These are phyloP conservation scores for Bondarzewia mesenterica DNA, from an alignment of 1,284 basidiomycete species.

Conservation along the genomic window DNA sequence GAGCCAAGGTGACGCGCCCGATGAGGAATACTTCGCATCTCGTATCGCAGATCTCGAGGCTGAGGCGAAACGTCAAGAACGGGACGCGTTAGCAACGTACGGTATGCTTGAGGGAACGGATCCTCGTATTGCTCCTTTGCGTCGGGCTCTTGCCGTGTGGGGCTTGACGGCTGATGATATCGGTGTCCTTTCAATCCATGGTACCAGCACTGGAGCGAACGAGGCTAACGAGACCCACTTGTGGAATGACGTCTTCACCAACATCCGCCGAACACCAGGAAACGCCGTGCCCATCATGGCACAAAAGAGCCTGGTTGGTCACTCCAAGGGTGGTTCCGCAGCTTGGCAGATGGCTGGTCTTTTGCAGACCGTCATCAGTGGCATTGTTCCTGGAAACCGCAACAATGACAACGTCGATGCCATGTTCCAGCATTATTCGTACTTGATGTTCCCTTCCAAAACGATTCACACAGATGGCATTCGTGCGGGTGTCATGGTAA, in stretches of 20 bases:
- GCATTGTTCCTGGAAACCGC: constrained; percentile 94
- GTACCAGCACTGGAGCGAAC: constrained; percentile 95
- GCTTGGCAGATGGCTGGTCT: constrained; percentile 97
- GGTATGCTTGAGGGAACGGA: constrained; percentile 92
- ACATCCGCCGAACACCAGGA: constrained; percentile 82
- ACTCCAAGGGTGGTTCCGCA: constrained; percentile 95
- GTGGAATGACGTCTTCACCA: constrained; percentile 91
- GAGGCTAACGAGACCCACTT: constrained; percentile 98
- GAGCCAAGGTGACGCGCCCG: constrained; percentile 42
- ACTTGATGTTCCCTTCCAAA: constrained; percentile 96
- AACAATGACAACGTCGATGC: constrained; percentile 96
- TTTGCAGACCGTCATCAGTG: constrained; percentile 79
- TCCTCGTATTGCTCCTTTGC: constrained; percentile 81
- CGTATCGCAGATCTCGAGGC: constrained; percentile 80
- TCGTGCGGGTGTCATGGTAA: constrained; percentile 81
- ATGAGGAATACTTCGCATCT: constrained; percentile 64
- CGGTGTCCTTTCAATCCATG: constrained; percentile 84
- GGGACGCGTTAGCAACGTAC: constrained; percentile 81
- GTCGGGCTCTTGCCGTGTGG: constrained; percentile 94
- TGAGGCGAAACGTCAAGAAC: constrained; percentile 87
- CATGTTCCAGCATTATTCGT: constrained; percentile 83
- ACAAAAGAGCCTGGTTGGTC: constrained; percentile 94
- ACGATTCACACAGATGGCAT: constrained; percentile 91
- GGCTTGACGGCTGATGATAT: constrained; percentile 91
- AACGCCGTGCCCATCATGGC: constrained; percentile 97